Percentiles rank a stretch among this genome's conserved stretches.
phyloP scores from a whole-genome alignment of 2,329 filamentous ascomycete species.

The Rhinocladiella similis region DNA sequence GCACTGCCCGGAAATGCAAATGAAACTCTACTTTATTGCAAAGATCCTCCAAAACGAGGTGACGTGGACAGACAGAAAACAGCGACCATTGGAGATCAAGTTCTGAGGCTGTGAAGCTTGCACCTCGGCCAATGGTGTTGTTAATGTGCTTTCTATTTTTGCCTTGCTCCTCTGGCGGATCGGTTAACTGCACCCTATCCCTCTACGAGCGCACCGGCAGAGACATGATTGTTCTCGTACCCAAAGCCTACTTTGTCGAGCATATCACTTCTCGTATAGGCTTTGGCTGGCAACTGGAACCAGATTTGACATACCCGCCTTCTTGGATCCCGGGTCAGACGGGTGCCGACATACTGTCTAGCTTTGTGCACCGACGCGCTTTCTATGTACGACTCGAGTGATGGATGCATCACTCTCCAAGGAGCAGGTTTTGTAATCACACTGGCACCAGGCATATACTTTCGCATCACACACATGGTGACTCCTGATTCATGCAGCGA shows the following conservation, averaged over 20 bases:
- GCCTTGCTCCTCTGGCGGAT: constrained; percentile 8
- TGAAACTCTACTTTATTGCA: constrained; percentile 1
- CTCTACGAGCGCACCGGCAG: constrained; percentile 1
- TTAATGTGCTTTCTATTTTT: constrained; percentile 20
- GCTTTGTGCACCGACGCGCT: not conserved
- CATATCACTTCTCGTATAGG: not conserved
- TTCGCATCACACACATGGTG: constrained; percentile 14
- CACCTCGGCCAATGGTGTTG: not conserved
- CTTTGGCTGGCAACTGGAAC: constrained; percentile 2
- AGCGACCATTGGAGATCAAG: not conserved
- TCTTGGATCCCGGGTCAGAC: not conserved
- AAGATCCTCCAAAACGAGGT: not conserved
- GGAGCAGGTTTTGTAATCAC: not conserved
- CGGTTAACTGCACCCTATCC: constrained; percentile 12
- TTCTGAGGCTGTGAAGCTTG: constrained; percentile 20
- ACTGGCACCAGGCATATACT: not conserved
- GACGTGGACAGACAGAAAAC: not conserved
- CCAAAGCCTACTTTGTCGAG: not conserved
- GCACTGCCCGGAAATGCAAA: not conserved
- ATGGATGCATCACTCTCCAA: not conserved
- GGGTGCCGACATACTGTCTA: not conserved
- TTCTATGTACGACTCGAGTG: not conserved
- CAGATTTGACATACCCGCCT: constrained; percentile 2
- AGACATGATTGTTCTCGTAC: no score
- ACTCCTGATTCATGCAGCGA: constrained; percentile 6